phyloP scores from a whole-genome alignment of 1,284 basidiomycete species.

The Ganoderma leucocontextum region DNA sequence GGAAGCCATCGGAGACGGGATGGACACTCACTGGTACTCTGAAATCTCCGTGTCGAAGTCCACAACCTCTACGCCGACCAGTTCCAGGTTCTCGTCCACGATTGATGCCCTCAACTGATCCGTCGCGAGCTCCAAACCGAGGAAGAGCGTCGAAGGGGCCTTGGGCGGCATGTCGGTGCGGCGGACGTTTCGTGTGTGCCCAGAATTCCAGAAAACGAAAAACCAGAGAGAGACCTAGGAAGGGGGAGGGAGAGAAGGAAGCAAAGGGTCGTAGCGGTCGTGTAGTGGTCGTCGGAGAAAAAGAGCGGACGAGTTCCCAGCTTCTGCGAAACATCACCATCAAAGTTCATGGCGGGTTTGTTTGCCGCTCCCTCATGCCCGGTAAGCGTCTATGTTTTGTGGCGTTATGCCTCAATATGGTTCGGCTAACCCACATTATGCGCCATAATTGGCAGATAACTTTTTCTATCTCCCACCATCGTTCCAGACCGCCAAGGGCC shows the following conservation, averaged over 20 bases:
- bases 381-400: constrained; percentile 14
- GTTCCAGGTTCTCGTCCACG: constrained; percentile 80
- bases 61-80: constrained; percentile 80
- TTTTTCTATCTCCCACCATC: background rate
- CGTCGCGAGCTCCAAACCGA: constrained; percentile 81
- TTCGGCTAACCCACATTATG: background rate
- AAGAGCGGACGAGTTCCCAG: constrained; percentile 29
- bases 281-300: constrained; percentile 35
- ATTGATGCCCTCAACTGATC: constrained; percentile 83
- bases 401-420: constrained; percentile 19
- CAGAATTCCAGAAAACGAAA: constrained; percentile 20
- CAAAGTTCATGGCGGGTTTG: constrained; percentile 33
- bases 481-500: background rate
- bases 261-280: constrained; percentile 32
- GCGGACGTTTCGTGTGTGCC: constrained; percentile 19
- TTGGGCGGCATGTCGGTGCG: constrained; percentile 51
- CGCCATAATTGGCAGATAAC: background rate
- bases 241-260: constrained; percentile 7
- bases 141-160: constrained; percentile 67
- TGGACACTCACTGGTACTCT: constrained; percentile 76
- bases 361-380: constrained; percentile 30
- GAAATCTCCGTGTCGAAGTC: constrained; percentile 82
- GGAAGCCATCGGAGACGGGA: constrained; percentile 6
- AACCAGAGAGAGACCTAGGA: background rate
- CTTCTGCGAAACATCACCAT: constrained; percentile 35